A percentile compares a stretch with the other conserved stretches of the same genome.
Conservation (phyloP, 140 eudicot species). For the Erigeron philadelphicus region DNA sequence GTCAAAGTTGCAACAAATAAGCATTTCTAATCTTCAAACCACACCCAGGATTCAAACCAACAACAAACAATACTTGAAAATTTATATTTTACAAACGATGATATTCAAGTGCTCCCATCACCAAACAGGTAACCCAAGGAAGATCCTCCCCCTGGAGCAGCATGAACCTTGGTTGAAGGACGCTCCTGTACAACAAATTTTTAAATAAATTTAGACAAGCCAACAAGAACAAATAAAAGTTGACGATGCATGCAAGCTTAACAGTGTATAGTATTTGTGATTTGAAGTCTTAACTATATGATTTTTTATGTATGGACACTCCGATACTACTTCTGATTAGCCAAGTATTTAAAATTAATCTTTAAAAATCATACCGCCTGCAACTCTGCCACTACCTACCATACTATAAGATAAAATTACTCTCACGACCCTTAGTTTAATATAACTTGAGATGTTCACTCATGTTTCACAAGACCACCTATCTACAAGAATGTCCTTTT, state of each 20-base stretch:
- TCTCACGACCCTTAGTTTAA: too few species aligned
- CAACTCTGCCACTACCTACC: too few species aligned
- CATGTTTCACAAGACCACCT: too few species aligned
- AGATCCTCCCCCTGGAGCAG: conserved; percentile 80
- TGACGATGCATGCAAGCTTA: neutral
- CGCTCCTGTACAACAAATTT: conserved; percentile 43
- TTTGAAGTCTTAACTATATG: neutral
- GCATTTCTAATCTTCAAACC: neutral
- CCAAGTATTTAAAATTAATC: too few species aligned
- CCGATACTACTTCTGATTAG: neutral
- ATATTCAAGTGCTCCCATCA: conserved; percentile 37
- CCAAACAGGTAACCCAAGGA: conserved; percentile 76
- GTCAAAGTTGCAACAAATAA: conserved; percentile 8
- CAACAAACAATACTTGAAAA: conserved; percentile 8
- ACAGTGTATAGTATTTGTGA: neutral
- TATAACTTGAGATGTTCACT: too few species aligned
- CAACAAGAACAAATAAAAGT: neutral
- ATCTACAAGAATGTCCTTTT: too few species aligned
- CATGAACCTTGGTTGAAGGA: conserved; percentile 74
- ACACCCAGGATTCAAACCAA: conserved; percentile 7
- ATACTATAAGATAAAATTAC: too few species aligned
- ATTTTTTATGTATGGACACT: neutral
- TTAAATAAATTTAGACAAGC: neutral
- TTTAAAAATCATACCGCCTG: too few species aligned
- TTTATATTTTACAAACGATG: conserved; percentile 4